Evolutionary conservation across 2,329 filamentous ascomycete genomes (phyloP).

Genomic region (Hypoxylon sp.): DNA sequence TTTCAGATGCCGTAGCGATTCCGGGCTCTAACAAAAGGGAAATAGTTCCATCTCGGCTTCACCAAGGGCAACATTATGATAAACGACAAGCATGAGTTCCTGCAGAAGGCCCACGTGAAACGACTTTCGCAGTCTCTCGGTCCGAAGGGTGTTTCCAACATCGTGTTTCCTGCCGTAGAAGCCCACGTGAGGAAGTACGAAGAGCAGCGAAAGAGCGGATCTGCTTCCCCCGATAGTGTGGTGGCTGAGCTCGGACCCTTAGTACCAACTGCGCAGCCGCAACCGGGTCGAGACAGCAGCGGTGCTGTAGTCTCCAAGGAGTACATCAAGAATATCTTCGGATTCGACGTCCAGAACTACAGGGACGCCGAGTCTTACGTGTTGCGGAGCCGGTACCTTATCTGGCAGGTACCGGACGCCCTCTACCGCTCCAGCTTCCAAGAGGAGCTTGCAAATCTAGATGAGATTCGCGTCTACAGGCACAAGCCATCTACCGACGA

Average conservation of each 20-base stretch:
- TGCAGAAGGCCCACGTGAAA: constrained; percentile 67
- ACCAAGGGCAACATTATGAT: constrained; percentile 92
- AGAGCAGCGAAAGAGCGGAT: constrained; percentile 19
- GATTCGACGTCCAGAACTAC: constrained; percentile 41
- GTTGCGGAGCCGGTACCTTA: constrained; percentile 46
- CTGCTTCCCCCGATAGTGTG: background rate
- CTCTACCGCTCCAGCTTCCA: constrained; percentile 32
- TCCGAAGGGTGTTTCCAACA: constrained; percentile 8
- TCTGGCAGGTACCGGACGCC: constrained; percentile 47
- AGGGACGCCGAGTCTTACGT: constrained; percentile 39
- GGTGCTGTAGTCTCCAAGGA: constrained; percentile 21
- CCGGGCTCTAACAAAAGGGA: constrained; percentile 38
- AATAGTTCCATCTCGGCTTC: constrained; percentile 85
- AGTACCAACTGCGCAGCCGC: constrained; percentile 9
- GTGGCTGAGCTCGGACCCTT: constrained; percentile 40
- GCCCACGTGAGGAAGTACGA: constrained; percentile 37
- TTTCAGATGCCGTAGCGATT: background rate
- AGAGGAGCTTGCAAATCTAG: constrained; percentile 6
- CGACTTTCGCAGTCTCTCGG: constrained; percentile 3
- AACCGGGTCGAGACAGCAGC: background rate
- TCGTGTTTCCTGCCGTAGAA: constrained; percentile 33
- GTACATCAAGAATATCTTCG: constrained; percentile 44
- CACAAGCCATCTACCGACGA: constrained; percentile 1
- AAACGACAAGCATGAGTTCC: constrained; percentile 82
- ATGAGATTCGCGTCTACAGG: constrained; percentile 23